A percentile compares a stretch with the other conserved stretches of the same genome.
phyloP scores from a whole-genome alignment of 441 rosid species.

The Macaranga tanarius region DNA sequence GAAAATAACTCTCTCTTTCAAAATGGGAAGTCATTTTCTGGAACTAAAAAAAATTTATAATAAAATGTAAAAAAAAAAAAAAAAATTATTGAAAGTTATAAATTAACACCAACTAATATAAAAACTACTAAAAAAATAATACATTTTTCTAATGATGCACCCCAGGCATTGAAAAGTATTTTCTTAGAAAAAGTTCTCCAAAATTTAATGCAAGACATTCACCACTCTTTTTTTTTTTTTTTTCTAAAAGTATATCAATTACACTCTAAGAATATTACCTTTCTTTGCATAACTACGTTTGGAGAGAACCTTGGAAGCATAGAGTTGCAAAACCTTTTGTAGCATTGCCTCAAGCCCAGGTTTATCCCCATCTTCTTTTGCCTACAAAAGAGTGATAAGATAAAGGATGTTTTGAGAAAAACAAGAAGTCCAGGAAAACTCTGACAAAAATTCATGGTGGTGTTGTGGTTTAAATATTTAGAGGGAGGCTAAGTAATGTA shows the following conservation, averaged over 20 bases:
- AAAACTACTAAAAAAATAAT: no score
- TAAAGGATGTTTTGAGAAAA: neutral
- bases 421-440: neutral
- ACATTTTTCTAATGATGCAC: no score
- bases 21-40: no score
- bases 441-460: neutral
- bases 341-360: conserved; percentile 93
- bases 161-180: no score
- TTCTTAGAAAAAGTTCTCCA: no score
- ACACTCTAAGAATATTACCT: conserved; percentile 42
- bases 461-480: neutral
- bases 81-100: no score
- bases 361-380: conserved; percentile 84
- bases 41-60: no score
- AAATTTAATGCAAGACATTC: no score
- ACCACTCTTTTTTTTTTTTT: no score
- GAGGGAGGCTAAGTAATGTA: neutral
- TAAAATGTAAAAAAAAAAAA: no score
- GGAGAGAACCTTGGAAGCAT: conserved; percentile 74
- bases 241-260: neutral
- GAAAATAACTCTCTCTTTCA: no score
- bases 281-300: conserved; percentile 91
- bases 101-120: no score
- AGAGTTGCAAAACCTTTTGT: conserved; percentile 87
- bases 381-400: conserved; percentile 42